phyloP scores from a whole-genome alignment of 2,329 filamentous ascomycete species.

The Bipolaris cookei region DNA sequence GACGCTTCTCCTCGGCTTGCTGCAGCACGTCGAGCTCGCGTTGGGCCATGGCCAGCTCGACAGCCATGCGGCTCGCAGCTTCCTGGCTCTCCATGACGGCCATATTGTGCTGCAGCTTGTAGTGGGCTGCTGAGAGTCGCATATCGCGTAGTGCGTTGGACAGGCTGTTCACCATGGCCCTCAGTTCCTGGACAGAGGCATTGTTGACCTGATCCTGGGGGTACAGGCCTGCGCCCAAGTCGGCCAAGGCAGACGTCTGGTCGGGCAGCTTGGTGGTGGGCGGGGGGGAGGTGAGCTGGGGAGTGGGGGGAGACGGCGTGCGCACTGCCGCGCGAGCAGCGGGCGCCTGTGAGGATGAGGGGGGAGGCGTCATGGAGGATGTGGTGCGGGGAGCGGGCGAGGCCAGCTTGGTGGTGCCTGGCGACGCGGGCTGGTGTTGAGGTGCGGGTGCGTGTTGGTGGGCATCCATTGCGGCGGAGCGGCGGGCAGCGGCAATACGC shows the following conservation, averaged over 20 bases:
- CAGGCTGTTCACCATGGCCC: conserved; percentile 60
- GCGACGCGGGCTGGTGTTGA: conserved; percentile 30
- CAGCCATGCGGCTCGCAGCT: conserved; percentile 82
- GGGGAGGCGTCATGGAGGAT: conserved; percentile 68
- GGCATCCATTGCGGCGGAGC: conserved; percentile 39
- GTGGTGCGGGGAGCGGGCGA: conserved; percentile 53
- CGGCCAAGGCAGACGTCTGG: conserved; percentile 33
- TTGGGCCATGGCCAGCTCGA: conserved; percentile 91
- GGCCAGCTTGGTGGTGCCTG: conserved; percentile 40
- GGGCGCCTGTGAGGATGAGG: conserved; percentile 62
- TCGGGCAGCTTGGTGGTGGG: conserved; percentile 48
- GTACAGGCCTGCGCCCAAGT: conserved; percentile 52
- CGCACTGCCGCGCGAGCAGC: conserved; percentile 48
- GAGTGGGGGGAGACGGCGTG: conserved; percentile 59
- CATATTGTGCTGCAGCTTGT: conserved; percentile 88
- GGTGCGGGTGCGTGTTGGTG: conserved; percentile 24
- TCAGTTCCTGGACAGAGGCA: conserved; percentile 60
- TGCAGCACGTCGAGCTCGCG: conserved; percentile 86
- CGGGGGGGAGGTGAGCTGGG: conserved; percentile 58
- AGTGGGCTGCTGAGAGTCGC: conserved; percentile 85
- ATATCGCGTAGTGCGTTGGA: conserved; percentile 65
- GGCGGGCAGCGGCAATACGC: conserved; percentile 26
- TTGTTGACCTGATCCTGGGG: conserved; percentile 59
- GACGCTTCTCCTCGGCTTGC: conserved; percentile 71
- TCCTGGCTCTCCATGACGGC: conserved; percentile 84